A percentile compares a stretch with the other conserved stretches of the same genome.
Evolutionary conservation across 768 basidiomycete genomes (phyloP).

Genomic region (Tricholoma hemisulphureum): DNA sequence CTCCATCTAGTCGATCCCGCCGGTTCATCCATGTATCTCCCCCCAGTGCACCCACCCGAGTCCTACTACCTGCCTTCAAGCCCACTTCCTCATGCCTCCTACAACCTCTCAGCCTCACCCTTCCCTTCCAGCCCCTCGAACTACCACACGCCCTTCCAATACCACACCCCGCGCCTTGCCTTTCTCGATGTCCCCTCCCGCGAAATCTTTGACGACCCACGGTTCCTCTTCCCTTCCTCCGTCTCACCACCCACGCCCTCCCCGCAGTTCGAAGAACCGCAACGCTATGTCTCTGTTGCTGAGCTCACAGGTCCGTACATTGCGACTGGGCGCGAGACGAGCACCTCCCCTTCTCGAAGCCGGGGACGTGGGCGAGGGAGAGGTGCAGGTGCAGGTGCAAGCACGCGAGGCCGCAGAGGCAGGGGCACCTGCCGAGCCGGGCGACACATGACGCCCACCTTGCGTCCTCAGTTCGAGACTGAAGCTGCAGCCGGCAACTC

Average conservation of each 20-base stretch:
- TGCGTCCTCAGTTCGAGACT: not conserved
- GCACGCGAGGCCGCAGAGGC: not conserved
- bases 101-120: not conserved
- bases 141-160: not conserved
- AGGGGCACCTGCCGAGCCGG: not conserved
- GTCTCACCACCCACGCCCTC: constrained; percentile 3
- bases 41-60: constrained; percentile 2
- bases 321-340: constrained; percentile 6
- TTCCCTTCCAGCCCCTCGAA: constrained; percentile 8
- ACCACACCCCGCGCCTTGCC: not conserved
- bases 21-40: not conserved
- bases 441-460: not conserved
- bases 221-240: not conserved
- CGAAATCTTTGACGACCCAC: not conserved
- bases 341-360: not conserved
- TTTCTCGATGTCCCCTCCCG: constrained; percentile 5
- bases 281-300: constrained; percentile 14
- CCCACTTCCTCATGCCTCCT: not conserved
- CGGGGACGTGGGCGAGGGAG: not conserved
- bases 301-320: constrained; percentile 19
- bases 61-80: constrained; percentile 2
- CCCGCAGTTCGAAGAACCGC: constrained; percentile 5
- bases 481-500: not conserved
- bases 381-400: not conserved
- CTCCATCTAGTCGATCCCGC: constrained; percentile 1